Conservation (phyloP, 2,329 filamentous ascomycete species). For the Capronia americana region DNA sequence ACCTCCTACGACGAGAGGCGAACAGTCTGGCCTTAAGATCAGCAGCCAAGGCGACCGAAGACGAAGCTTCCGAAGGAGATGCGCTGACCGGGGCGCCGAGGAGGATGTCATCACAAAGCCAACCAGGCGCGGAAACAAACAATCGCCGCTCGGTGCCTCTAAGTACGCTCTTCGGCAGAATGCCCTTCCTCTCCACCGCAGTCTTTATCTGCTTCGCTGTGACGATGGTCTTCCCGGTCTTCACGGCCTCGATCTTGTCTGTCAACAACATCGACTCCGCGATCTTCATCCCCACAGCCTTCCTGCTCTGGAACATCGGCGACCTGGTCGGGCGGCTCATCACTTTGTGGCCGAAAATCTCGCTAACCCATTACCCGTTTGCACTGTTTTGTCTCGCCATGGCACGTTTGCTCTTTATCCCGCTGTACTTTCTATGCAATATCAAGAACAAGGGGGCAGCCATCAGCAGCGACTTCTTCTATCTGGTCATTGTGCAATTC, state of each 20-base stretch:
- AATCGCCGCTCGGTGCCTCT: conserved; percentile 61
- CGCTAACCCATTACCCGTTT: conserved; percentile 67
- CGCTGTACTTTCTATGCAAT: conserved; percentile 90
- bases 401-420: conserved; percentile 73
- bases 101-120: conserved; percentile 47
- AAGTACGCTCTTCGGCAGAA: conserved; percentile 72
- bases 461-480: conserved; percentile 83
- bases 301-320: conserved; percentile 92
- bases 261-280: conserved; percentile 66
- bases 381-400: conserved; percentile 72
- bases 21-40: conserved; percentile 24
- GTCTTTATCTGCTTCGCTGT: conserved; percentile 81
- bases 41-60: conserved; percentile 31
- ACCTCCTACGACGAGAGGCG: conserved; percentile 66
- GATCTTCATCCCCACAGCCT: conserved; percentile 86
- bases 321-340: conserved; percentile 79
- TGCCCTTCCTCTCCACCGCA: conserved; percentile 77
- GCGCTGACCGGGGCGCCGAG: conserved; percentile 34
- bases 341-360: conserved; percentile 64
- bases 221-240: conserved; percentile 95
- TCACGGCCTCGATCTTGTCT: conserved; percentile 72
- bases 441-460: conserved; percentile 75
- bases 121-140: conserved; percentile 44
- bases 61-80: conserved; percentile 36
- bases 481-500: conserved; percentile 81